These are phyloP conservation scores for Globisporangium yorkense DNA, from an alignment of 352 stramenopile genomes.

Conservation along the genomic window DNA sequence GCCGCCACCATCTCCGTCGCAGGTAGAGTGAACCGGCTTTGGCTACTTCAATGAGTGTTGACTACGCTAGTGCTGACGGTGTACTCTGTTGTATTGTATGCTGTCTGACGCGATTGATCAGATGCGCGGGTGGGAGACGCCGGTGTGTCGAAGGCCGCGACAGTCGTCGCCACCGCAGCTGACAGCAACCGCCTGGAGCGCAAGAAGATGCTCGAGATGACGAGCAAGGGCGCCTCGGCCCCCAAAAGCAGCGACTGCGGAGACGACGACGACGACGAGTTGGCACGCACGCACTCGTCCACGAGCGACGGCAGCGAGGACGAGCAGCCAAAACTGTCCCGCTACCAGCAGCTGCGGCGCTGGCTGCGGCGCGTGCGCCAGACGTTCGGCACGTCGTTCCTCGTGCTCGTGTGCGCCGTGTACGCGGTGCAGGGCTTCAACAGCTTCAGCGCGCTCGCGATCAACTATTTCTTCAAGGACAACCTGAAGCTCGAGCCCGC, in stretches of 20 bases:
- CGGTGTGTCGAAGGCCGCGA: not conserved
- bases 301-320: conserved; percentile 14
- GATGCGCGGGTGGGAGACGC: not conserved
- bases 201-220: conserved; percentile 7
- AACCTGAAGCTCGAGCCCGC: conserved; percentile 91
- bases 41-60: not conserved
- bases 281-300: conserved; percentile 8
- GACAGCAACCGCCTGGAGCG: conserved; percentile 10
- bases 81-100: not conserved
- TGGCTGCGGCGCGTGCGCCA: conserved; percentile 46
- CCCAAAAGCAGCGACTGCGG: conserved; percentile 9
- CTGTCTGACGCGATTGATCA: not conserved
- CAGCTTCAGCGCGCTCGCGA: conserved; percentile 87
- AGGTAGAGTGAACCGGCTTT: not conserved
- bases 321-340: conserved; percentile 14
- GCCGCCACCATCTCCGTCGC: too few species aligned
- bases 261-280: not conserved
- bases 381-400: conserved; percentile 69
- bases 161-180: not conserved
- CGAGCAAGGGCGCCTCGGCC: not conserved
- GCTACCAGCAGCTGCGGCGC: conserved; percentile 30
- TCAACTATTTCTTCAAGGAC: conserved; percentile 98
- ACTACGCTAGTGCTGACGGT: not conserved
- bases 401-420: conserved; percentile 72
- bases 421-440: conserved; percentile 94